Conservation (phyloP, 352 stramenopile genomes). For the Lagenidium giganteum region DNA sequence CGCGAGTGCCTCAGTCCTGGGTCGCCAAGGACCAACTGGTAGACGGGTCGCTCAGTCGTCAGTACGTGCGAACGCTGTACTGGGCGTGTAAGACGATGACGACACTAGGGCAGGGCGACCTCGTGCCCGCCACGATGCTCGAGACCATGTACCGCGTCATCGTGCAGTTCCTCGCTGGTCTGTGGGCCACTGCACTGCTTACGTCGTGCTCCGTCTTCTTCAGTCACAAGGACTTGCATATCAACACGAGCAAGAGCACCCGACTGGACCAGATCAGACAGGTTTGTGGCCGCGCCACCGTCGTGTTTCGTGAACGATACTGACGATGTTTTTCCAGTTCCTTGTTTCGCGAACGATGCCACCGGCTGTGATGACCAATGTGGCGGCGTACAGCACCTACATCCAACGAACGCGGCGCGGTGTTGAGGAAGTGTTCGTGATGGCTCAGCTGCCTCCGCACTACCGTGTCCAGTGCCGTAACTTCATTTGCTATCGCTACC, state of each 20-base stretch:
- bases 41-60: slow-evolving; percentile 27
- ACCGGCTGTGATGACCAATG: no score
- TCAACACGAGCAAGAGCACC: no score
- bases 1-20: slow-evolving; percentile 34
- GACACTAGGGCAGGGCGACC: slow-evolving; percentile 54
- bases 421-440: slow-evolving; percentile 18
- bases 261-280: no score
- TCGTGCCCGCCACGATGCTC: slow-evolving; percentile 42
- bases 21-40: slow-evolving; percentile 44
- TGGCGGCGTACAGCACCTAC: no score
- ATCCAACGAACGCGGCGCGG: no score
- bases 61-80: slow-evolving; percentile 57
- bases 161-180: slow-evolving; percentile 39
- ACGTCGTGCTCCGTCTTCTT: no score
- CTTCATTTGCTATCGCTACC: slow-evolving; percentile 18
- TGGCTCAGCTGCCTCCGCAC: slow-evolving; percentile 13
- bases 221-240: no score
- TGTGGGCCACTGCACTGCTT: no score
- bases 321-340: no score
- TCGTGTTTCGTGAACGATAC: no score
- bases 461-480: slow-evolving; percentile 18
- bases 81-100: slow-evolving; percentile 56
- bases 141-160: slow-evolving; percentile 51
- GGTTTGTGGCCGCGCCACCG: no score
- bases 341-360: no score